These are phyloP conservation scores for Aureobasidium sp. DNA, from an alignment of 2,329 filamentous ascomycete species.

Conservation along the genomic window DNA sequence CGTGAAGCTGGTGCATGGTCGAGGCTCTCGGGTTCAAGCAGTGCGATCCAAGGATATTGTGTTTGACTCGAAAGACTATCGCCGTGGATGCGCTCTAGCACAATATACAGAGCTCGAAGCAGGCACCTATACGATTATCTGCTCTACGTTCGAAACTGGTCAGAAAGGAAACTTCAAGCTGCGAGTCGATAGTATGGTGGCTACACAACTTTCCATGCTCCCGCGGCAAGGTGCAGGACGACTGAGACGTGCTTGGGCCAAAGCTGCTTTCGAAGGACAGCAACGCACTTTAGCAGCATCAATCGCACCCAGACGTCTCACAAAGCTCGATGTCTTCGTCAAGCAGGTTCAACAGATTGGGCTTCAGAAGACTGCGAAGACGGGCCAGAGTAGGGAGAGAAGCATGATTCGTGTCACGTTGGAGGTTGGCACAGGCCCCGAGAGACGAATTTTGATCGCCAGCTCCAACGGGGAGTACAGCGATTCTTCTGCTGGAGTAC, in stretches of 20 bases:
- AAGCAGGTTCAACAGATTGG: neutral
- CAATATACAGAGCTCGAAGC: conserved; percentile 53
- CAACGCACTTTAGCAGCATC: conserved; percentile 48
- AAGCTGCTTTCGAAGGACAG: conserved; percentile 42
- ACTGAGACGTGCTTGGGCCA: conserved; percentile 52
- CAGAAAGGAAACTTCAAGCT: conserved; percentile 68
- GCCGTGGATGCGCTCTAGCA: conserved; percentile 66
- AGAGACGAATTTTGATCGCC: conserved; percentile 54
- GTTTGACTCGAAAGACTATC: conserved; percentile 79
- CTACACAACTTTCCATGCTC: conserved; percentile 52
- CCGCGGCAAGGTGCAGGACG: conserved; percentile 68
- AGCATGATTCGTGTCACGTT: conserved; percentile 61
- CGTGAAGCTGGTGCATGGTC: conserved; percentile 73
- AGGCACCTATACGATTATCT: conserved; percentile 79
- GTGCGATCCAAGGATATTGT: conserved; percentile 71
- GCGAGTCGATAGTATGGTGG: conserved; percentile 57
- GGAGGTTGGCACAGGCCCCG: conserved; percentile 63
- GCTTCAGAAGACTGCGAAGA: conserved; percentile 23
- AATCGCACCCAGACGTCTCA: conserved; percentile 44
- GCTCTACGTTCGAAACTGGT: conserved; percentile 79
- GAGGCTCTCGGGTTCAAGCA: conserved; percentile 60
- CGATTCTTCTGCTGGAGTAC: conserved; percentile 55
- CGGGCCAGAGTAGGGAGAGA: conserved; percentile 21
- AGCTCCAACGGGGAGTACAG: conserved; percentile 68
- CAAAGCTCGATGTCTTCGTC: conserved; percentile 17